A percentile compares a stretch with the other conserved stretches of the same genome.
phyloP scores from a whole-genome alignment of 257 asterid genomes.

The Verbascum thapsus region DNA sequence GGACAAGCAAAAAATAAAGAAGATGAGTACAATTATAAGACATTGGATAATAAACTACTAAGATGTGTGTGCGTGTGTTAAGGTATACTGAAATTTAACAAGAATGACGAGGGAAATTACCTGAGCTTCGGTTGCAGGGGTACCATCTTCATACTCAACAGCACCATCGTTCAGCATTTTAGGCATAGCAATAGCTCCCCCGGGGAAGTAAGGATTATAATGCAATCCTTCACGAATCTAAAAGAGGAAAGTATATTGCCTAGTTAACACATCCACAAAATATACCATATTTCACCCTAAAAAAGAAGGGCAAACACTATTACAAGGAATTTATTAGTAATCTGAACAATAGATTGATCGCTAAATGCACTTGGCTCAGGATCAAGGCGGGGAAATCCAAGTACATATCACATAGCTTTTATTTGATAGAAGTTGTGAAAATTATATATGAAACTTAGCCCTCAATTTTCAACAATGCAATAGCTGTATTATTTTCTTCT shows the following conservation, averaged over 20 bases:
- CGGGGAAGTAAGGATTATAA: constrained; percentile 83
- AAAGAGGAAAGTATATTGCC: constrained; percentile 24
- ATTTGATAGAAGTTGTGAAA: neutral
- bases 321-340: constrained; percentile 6
- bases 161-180: constrained; percentile 87
- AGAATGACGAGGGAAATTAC: constrained; percentile 29
- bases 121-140: constrained; percentile 86
- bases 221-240: constrained; percentile 84
- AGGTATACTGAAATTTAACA: constrained; percentile 6
- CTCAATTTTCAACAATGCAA: constrained; percentile 5
- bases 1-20: constrained; percentile 14
- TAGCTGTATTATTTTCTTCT: neutral
- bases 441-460: neutral
- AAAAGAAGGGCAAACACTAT: neutral
- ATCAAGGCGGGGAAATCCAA: neutral
- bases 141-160: constrained; percentile 79
- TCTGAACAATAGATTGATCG: neutral
- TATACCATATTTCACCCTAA: neutral
- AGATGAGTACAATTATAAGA: neutral
- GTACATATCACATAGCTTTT: neutral
- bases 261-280: constrained; percentile 23
- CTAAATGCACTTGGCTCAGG: constrained; percentile 5
- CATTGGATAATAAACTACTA: neutral
- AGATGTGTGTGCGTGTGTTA: neutral
- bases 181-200: constrained; percentile 90